Evolutionary conservation across 2,329 filamentous ascomycete species (phyloP), one percentile per base, ranked within the genome.

Genomic region (Fusarium sp.): DNA sequence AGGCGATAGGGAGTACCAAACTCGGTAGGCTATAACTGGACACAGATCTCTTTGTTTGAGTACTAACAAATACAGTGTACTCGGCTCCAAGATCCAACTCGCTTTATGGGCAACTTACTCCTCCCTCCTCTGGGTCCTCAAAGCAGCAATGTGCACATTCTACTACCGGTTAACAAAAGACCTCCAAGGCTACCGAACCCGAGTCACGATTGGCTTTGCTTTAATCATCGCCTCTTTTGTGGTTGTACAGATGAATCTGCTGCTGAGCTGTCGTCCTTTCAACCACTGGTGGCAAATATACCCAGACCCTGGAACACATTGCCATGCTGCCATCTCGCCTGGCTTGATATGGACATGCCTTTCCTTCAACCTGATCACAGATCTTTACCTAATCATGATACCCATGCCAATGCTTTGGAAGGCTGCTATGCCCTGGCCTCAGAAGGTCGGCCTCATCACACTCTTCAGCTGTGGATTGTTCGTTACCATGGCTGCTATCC

Each of bases 361-460:
- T 32, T 76, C 80, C 5, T 76, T 84, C 62, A 89, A 88, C 65
- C 81, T 87, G 4, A 67, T 77, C 2, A 89, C 87, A 4, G 87
- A 89, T 66, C 51, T 87, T 1, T 89, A 88, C 65, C 78, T 89
- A 17, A 83, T 89, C 56, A 81, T 82, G 27, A 88, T 89, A 37
- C 86, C 86, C 0, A 77, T 87, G 6, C 86, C 86, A 2, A 84
- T 88, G 75, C 75, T 81, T 2, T 82, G 78, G 76, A 73, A 75
- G 51, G 77, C 79, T 6, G 77, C 66, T 9, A 73, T 82, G 65
- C 76, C 72, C 10, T 70, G 73, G 13, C 37, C 65, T 7, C 80
- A 80, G 64, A 83, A 82, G 59, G 66, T 77, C 15, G 78, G 78
- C 1, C 75, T 81, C 41, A 78, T 78, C 15, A 55, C 79, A 6